Evolutionary conservation across 768 basidiomycete species (phyloP), one percentile per base, ranked within the genome.

Genomic region (Asterophora parasitica): DNA sequence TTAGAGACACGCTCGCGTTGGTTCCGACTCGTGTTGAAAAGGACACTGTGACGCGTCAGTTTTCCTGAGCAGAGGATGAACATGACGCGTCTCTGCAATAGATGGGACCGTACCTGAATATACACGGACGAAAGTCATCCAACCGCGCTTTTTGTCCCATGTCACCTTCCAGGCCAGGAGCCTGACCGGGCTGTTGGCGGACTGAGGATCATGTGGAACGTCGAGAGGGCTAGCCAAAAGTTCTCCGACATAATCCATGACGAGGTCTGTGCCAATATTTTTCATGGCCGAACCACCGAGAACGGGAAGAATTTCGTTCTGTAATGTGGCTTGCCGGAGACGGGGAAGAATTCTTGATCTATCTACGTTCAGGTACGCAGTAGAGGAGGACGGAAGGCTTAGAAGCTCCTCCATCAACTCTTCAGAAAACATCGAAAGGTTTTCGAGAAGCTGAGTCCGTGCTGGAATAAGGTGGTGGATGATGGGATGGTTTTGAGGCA

Each of bases 41-140:
- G 61, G 4, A 67, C 64, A 44, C 67, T 81, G 49, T 85, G 82
- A 15, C 75, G 77, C 15, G 71, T 85, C 39, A 93, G 66, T 12
- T 79, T 86, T 12, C 90, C 90, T 89, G 48, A 28, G 38, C 44
- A 46, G n/a, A 11, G 27, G 8, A 15, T 49, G 20, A 42, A 39
- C 32, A 44, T 32, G 11, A n/a, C 40, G 28, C 39, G 7, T 30
- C 7, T 23, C n/a, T 31, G 48, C 41, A 47, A 30, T 32, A 42
- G 37, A 28, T 30, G 42, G 37, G 41, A 33, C 12, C 71, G 51
- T 61, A 88, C 90, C 91, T 44, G 90, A 91, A 64, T 93, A 93
- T 15, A 93, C 79, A 19, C 91, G 75, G 32, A 93, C 84, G 61
- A 91, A 93, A 1, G 91, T 92, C 89, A 93, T 91, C 91, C 91